A percentile compares a stretch with the other conserved stretches of the same genome.
phyloP scores from a whole-genome alignment of 371 early-diverging fungal species.

The Mortierella sp. region DNA sequence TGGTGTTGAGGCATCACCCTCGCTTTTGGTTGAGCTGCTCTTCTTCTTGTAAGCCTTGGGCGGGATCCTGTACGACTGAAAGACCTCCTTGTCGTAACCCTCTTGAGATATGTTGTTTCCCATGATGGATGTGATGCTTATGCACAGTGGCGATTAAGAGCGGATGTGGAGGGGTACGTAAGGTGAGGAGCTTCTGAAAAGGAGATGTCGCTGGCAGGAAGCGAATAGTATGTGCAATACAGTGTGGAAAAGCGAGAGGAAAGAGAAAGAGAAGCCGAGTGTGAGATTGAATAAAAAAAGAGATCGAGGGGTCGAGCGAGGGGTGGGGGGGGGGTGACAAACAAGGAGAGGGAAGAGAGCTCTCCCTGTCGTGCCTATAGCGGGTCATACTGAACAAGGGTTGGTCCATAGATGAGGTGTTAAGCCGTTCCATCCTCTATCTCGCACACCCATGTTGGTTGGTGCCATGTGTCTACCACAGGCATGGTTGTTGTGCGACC shows the following conservation, averaged over 20 bases:
- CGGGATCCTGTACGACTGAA: slow-evolving; percentile 52
- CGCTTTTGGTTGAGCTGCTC: slow-evolving; percentile 3
- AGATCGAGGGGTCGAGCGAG: too few species aligned
- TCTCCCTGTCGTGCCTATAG: too few species aligned
- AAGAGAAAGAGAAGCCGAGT: not conserved
- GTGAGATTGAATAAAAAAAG: too few species aligned
- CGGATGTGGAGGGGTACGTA: not conserved
- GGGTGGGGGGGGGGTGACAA: too few species aligned
- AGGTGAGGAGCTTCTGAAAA: not conserved
- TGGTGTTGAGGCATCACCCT: slow-evolving; percentile 13
- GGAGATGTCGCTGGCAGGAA: not conserved
- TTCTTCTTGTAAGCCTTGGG: slow-evolving; percentile 54
- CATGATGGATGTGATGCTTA: slow-evolving; percentile 29
- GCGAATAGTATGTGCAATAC: not conserved
- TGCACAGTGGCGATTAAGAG: too few species aligned
- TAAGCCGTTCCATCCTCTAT: too few species aligned
- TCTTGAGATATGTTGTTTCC: slow-evolving; percentile 44
- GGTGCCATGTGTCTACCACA: too few species aligned
- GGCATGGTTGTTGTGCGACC: too few species aligned
- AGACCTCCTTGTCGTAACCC: slow-evolving; percentile 46
- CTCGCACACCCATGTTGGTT: too few species aligned
- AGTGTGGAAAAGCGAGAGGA: not conserved
- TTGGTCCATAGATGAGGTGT: too few species aligned
- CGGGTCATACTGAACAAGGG: too few species aligned
- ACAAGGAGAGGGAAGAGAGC: too few species aligned